These are phyloP conservation scores for Ophiostoma ulmi DNA, from an alignment of 2,329 filamentous ascomycete species.

Conservation along the genomic window DNA sequence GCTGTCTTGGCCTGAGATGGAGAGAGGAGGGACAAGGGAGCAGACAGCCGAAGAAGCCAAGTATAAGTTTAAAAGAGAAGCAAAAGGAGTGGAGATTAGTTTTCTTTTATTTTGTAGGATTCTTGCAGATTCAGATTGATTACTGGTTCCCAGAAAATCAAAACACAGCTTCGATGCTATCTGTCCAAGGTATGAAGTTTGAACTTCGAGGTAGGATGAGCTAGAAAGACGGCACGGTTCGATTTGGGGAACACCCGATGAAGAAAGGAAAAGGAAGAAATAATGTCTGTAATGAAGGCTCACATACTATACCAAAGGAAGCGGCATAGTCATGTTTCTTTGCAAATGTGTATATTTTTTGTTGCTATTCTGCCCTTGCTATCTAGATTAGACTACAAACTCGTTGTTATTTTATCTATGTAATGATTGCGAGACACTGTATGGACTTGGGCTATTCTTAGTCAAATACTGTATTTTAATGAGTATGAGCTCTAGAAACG, in stretches of 20 bases:
- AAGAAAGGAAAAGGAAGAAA: neutral
- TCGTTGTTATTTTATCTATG: neutral
- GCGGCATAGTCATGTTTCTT: neutral
- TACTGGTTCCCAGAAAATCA: neutral
- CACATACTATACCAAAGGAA: neutral
- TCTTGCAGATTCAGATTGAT: slow-evolving; percentile 6
- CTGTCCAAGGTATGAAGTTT: neutral
- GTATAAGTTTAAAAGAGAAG: neutral
- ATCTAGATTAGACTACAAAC: neutral
- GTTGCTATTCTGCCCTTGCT: neutral
- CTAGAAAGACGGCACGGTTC: neutral
- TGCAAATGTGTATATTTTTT: neutral
- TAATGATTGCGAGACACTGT: neutral
- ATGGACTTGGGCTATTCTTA: neutral
- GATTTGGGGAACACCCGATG: slow-evolving; percentile 6
- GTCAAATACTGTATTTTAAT: too few relatives aligned
- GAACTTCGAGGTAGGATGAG: neutral
- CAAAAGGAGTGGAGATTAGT: neutral
- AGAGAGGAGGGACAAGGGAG: neutral
- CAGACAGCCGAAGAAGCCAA: neutral
- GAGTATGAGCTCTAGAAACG: too few relatives aligned
- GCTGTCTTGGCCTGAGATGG: neutral
- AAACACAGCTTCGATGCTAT: neutral
- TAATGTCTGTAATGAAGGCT: neutral
- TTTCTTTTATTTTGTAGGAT: neutral